Base-by-base conservation (phyloP, 148 eudicot genomes). In the Gaultheria prostrata region DNA sequence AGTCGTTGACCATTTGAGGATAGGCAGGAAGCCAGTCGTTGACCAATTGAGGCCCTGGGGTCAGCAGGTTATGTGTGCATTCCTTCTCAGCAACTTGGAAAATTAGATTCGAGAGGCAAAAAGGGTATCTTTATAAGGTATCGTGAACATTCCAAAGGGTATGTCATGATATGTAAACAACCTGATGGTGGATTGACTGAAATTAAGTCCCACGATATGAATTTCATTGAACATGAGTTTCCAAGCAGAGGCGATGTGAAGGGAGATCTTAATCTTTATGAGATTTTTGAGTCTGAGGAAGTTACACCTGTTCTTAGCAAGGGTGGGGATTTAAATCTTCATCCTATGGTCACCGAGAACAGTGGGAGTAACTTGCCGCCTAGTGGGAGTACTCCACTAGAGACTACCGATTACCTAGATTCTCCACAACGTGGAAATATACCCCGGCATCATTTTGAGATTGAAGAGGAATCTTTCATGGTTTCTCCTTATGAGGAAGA, bases 121-220 rank as follows among this genome's bases (percentile, higher is more conserved):
- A 81, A 53, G 0, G 3, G 9, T 50, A 71, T 14, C 15, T 73
- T 6, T 45, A n/a, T 56, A 15, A 15, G 61, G 6, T 11, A 1
- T 50, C 12, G 0, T 56, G 61, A 81, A n/a, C 21, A 81, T 35
- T 81, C 77, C 0, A 81, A 70, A 11, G 43, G 63, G 13, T 81
- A 69, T 67, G 26, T 69, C 26, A 45, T 69, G 7, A 14, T 81
- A 28, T 28, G 46, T 14, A 3, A 49, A 39, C 35, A 65, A 46
- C 13, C 39, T 18, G 43, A 81, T 67, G 63, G 43, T 15, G 30
- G 43, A 4, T 20, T 81, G 18, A 45, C 76, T 45, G 28, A 82
- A 8, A 73, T 82, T 28, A 50, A 71, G 65, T 82, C 78, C 8
- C 78, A 30, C 8, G 61, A 67, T 45, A 61, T 45, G 43, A n/a